These are phyloP conservation scores for Citrullus colocynthis DNA, from an alignment of 306 rosid species.

Conservation along the genomic window DNA sequence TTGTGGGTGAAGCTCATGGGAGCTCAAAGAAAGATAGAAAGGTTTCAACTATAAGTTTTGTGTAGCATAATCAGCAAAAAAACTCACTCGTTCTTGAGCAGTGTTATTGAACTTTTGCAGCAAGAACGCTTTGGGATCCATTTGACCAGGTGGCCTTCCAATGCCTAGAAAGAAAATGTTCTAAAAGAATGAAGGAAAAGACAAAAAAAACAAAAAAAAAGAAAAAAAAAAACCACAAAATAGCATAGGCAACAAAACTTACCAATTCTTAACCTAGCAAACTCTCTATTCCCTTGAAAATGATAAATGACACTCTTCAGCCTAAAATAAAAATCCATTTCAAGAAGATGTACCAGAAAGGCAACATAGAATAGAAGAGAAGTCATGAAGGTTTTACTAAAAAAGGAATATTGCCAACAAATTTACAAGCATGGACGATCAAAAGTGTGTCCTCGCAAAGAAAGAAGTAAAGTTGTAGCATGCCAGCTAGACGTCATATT, in stretches of 20 bases:
- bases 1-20: not conserved
- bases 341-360: not conserved
- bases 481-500: not conserved
- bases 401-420: not conserved
- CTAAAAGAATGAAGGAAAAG: not conserved
- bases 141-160: conserved; percentile 91
- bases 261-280: conserved; percentile 78
- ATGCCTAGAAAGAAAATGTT: conserved; percentile 37
- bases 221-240: not conserved
- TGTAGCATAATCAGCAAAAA: not conserved
- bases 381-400: not conserved
- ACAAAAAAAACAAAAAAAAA: too few relatives aligned
- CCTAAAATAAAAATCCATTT: conserved; percentile 26
- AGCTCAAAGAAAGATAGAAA: not conserved
- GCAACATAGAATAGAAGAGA: not conserved
- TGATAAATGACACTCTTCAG: conserved; percentile 70
- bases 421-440: not conserved
- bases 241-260: conserved; percentile 17
- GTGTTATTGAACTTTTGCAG: conserved; percentile 69
- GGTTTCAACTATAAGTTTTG: not conserved
- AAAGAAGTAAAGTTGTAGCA: not conserved
- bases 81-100: conserved; percentile 71
- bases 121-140: conserved; percentile 97
- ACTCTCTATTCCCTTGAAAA: conserved; percentile 73
- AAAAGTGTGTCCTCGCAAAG: not conserved